These are phyloP conservation scores for Ephemerocybe angulata DNA, from an alignment of 768 basidiomycete species.

Conservation along the genomic window DNA sequence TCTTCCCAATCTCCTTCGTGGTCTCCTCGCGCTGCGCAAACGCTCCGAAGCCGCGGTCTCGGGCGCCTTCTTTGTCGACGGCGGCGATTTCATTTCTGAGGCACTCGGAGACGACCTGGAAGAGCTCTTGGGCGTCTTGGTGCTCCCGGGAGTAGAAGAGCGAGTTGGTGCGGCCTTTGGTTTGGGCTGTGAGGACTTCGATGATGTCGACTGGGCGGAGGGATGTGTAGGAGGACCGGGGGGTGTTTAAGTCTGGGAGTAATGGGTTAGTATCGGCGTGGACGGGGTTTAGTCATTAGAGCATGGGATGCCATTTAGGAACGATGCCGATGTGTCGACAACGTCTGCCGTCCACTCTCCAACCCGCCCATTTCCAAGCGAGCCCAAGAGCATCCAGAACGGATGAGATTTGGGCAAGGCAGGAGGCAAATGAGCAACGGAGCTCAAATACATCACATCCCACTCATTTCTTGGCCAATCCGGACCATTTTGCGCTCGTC, in stretches of 20 bases:
- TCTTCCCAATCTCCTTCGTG: constrained; percentile 39
- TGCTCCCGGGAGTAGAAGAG: constrained; percentile 89
- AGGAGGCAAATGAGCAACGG: too few species aligned
- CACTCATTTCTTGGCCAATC: too few species aligned
- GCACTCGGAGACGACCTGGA: constrained; percentile 87
- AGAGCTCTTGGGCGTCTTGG: constrained; percentile 98
- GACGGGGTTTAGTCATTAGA: too few species aligned
- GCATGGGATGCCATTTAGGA: too few species aligned
- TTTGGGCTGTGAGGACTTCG: constrained; percentile 55
- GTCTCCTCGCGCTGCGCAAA: constrained; percentile 27
- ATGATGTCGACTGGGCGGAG: constrained; percentile 75
- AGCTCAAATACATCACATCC: too few species aligned
- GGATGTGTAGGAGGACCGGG: constrained; percentile 51
- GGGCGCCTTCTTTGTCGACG: constrained; percentile 65
- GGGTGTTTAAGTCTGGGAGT: constrained; percentile 58
- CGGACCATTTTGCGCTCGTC: too few species aligned
- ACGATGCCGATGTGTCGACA: too few species aligned
- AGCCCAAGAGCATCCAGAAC: too few species aligned
- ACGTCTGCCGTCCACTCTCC: too few species aligned
- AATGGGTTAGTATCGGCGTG: constrained; percentile 6
- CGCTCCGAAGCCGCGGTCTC: constrained; percentile 70
- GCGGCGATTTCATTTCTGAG: constrained; percentile 80
- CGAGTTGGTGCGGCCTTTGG: constrained; percentile 50
- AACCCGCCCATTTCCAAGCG: too few species aligned
- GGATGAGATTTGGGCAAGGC: constrained; percentile 1